These are phyloP conservation scores for Rhododendron kiyosumense DNA, from an alignment of 148 eudicot species.

Conservation along the genomic window DNA sequence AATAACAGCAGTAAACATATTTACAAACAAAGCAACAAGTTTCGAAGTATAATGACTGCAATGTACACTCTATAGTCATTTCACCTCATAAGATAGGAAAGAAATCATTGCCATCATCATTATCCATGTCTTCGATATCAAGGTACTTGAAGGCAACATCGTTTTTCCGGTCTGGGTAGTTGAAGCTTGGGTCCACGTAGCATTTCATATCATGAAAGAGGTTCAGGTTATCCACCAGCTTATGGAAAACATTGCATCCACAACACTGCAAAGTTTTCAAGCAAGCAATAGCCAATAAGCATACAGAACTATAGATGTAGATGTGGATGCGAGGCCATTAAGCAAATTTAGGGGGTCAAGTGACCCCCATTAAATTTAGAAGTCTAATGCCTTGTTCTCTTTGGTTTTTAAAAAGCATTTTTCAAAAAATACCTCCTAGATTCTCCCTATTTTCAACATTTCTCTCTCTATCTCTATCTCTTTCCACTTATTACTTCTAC, in stretches of 20 bases:
- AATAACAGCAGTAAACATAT: constrained; percentile 11
- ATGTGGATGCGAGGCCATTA: not conserved
- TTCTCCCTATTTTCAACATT: too few relatives aligned
- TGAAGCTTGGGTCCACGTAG: constrained; percentile 79
- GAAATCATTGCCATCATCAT: constrained; percentile 53
- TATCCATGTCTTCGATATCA: constrained; percentile 40
- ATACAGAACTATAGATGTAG: too few relatives aligned
- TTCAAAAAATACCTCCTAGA: too few relatives aligned
- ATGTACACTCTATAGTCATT: constrained; percentile 17
- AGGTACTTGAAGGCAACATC: constrained; percentile 50
- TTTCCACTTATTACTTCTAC: too few relatives aligned
- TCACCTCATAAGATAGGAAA: constrained; percentile 36
- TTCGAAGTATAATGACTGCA: not conserved
- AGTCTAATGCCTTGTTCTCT: not conserved
- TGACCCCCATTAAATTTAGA: not conserved
- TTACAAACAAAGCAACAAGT: constrained; percentile 19
- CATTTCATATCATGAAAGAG: constrained; percentile 94
- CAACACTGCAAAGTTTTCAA: constrained; percentile 51
- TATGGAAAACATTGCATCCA: constrained; percentile 93
- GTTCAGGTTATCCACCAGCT: constrained; percentile 92
- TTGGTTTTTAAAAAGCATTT: too few relatives aligned
- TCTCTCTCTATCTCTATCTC: too few relatives aligned
- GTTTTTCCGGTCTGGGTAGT: constrained; percentile 36
- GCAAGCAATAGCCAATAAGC: constrained; percentile 2
- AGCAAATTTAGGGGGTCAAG: not conserved